Conservation (phyloP, 2,329 filamentous ascomycete species). For the Claviceps cyperi region DNA sequence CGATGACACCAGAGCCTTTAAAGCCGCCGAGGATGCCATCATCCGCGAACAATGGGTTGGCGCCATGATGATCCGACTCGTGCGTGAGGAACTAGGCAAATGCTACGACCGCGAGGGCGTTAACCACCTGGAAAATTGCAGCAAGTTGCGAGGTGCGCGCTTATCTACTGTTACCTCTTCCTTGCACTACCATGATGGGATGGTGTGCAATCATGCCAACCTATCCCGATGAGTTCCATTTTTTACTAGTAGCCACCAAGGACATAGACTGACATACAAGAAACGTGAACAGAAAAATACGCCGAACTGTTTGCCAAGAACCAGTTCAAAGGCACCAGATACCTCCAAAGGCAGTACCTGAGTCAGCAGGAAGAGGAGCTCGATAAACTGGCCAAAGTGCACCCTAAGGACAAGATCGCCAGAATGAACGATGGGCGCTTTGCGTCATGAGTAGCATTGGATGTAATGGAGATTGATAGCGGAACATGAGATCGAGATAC, state of each 20-base stretch:
- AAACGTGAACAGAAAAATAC: constrained; percentile 49
- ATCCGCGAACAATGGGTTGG: constrained; percentile 80
- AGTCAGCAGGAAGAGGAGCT: constrained; percentile 32
- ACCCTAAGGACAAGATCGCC: constrained; percentile 25
- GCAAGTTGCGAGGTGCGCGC: constrained; percentile 54
- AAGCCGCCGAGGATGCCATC: constrained; percentile 69
- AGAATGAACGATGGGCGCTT: constrained; percentile 23
- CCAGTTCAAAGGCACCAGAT: constrained; percentile 66
- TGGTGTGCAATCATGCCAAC: no score
- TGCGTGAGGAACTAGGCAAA: constrained; percentile 71
- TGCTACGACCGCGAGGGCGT: constrained; percentile 76
- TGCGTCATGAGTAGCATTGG: constrained; percentile 12
- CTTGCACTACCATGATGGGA: no score
- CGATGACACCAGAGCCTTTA: constrained; percentile 66
- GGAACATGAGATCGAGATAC: neutral
- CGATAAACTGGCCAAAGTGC: constrained; percentile 24
- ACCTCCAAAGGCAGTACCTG: constrained; percentile 65
- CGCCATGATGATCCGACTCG: constrained; percentile 75
- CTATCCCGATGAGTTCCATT: no score
- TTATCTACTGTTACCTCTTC: neutral
- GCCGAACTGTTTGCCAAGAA: constrained; percentile 62
- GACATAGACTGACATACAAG: neutral
- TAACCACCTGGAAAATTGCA: constrained; percentile 82
- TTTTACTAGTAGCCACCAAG: neutral
- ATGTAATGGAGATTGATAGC: neutral